Conservation (phyloP, 345 rosid genomes). For the Salix udensis region DNA sequence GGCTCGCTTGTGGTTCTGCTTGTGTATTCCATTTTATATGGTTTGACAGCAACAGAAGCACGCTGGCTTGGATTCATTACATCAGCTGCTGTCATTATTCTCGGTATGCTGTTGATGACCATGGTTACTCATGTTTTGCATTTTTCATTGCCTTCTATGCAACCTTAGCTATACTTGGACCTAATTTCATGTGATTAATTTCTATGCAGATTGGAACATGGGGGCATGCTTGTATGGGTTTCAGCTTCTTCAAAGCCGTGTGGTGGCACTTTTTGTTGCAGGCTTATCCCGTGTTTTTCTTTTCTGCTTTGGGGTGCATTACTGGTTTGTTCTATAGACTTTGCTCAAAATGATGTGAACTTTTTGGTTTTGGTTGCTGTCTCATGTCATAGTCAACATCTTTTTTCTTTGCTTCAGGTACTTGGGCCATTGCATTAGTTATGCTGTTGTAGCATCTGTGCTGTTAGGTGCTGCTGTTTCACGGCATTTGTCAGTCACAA, state of each 20-base stretch:
- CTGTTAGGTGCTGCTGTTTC: conserved; percentile 93
- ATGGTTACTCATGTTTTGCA: conserved; percentile 13
- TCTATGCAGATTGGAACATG: conserved; percentile 86
- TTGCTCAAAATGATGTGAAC: neutral
- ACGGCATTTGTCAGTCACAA: conserved; percentile 80
- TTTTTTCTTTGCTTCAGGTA: conserved; percentile 54
- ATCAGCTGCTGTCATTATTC: conserved; percentile 89
- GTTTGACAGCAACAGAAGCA: conserved; percentile 87
- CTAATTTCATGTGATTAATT: conserved; percentile 21
- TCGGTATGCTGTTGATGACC: conserved; percentile 47
- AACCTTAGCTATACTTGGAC: neutral
- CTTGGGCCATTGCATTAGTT: conserved; percentile 95
- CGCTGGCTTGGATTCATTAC: conserved; percentile 97
- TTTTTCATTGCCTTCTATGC: conserved; percentile 8
- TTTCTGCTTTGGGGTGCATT: conserved; percentile 98
- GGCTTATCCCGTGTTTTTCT: conserved; percentile 89
- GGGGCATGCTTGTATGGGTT: conserved; percentile 98
- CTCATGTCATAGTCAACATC: conserved; percentile 13
- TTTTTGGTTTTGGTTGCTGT: conserved; percentile 15
- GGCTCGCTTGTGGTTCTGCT: conserved; percentile 84
- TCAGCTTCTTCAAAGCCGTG: conserved; percentile 84
- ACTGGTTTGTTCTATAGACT: conserved; percentile 67
- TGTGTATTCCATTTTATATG: conserved; percentile 87
- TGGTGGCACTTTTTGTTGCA: conserved; percentile 84
- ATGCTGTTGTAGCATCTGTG: conserved; percentile 93